Base-by-base conservation (phyloP, 306 rosid genomes). In the Aeschynomene evenia region DNA sequence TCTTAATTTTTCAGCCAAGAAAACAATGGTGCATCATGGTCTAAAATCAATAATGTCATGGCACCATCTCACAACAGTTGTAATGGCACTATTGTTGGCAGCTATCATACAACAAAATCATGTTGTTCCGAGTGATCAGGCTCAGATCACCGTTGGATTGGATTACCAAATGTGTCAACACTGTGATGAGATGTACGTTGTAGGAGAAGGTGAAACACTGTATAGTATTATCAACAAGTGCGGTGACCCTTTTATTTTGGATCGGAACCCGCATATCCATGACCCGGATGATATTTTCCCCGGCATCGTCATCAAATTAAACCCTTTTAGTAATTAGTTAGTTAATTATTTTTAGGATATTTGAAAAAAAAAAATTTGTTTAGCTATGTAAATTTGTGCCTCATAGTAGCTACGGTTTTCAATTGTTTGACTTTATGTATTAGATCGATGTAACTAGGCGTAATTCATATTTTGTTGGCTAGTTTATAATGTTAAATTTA, bases 201-300 rank as follows among this genome's bases (percentile, higher is more conserved):
- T 73, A 0, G 8, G 11, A 65, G 46, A 55, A 55, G 66, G 73
- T 0, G 79, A 74, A 0, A 74, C 79, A 3, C 23, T 65, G 15
- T 54, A 66, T 5, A 65, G 60, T 51, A 74, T 74, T 2, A 11
- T 43, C 0, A 50, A 74, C 7, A 65, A 55, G 59, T 74, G 79
- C 8, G 19, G 59, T 1, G 79, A 74, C n/a, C 67, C 73, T 0
- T n/a, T 12, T 65, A 55, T 66, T 2, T 10, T 19, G 29, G 3
- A 21, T 11, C 8, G 52, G 31, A 74, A 74, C 33, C 79, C 67
- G 0, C 56, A 54, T 18, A 9, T 74, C 2, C 48, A 54, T 3
- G 79, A 74, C 5, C 67, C 60, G 0, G 33, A 74, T 43, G 73
- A 74, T 55, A 3, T 65, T 7, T 66, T 45, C 9, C 56, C 64